Conservation (phyloP, 2,329 filamentous ascomycete genomes). For the Beauveria varroae region DNA sequence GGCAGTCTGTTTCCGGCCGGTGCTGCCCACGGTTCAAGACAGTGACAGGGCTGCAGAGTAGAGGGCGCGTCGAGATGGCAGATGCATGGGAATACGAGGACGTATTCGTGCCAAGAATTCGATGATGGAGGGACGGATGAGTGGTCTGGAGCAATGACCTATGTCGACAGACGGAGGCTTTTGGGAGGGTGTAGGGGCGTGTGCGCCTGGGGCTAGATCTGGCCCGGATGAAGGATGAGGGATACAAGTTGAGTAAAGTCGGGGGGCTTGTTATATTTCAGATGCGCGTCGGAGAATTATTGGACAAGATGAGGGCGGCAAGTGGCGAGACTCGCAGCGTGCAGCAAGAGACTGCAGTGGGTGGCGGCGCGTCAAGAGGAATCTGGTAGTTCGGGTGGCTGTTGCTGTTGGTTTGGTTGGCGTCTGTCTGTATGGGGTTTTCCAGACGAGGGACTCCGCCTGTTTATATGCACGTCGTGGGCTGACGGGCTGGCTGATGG, state of each 20-base stretch:
- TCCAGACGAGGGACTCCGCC: constrained; percentile 31
- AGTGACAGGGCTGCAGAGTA: constrained; percentile 4
- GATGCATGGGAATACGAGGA: constrained; percentile 3
- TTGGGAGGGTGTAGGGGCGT: neutral
- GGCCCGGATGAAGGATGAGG: neutral
- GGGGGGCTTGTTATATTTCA: neutral
- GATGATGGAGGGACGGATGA: neutral
- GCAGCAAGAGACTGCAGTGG: too few species aligned
- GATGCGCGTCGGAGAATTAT: neutral
- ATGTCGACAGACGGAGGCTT: neutral
- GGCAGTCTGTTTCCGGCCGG: neutral
- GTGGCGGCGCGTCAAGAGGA: too few species aligned
- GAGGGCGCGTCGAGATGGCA: neutral
- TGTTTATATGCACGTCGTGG: constrained; percentile 42
- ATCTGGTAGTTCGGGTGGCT: neutral
- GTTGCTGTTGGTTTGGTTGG: constrained; percentile 10
- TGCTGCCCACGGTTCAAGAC: neutral
- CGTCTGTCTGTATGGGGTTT: constrained; percentile 13
- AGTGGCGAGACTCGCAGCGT: neutral
- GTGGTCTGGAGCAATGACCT: neutral
- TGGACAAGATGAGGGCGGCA: neutral
- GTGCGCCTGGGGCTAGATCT: neutral
- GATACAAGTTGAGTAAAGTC: neutral
- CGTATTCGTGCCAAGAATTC: neutral
- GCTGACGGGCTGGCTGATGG: neutral